These are phyloP conservation scores for Carex kokanica DNA, from an alignment of 176 grass and related monocot species.

Conservation along the genomic window DNA sequence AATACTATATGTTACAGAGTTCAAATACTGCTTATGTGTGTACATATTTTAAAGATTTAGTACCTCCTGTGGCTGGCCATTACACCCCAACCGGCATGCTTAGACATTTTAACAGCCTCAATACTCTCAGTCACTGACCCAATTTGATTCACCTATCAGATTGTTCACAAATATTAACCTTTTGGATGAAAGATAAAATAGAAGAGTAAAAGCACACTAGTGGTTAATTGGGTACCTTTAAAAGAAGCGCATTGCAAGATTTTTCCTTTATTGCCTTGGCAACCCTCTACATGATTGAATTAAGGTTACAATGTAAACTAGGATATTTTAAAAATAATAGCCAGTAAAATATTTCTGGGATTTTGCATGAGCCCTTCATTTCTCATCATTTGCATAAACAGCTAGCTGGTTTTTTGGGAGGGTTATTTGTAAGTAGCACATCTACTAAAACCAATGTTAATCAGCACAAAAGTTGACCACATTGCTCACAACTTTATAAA, in stretches of 20 bases:
- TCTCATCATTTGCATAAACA: neutral
- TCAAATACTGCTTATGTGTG: neutral
- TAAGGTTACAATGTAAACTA: neutral
- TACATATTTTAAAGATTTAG: neutral
- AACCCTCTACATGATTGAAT: conserved; percentile 54
- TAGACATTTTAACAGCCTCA: conserved; percentile 93
- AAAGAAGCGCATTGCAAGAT: conserved; percentile 88
- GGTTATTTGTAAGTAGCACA: neutral
- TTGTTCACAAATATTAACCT: neutral
- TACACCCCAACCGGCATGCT: conserved; percentile 76
- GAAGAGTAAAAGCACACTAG: neutral
- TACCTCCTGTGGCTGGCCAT: conserved; percentile 95
- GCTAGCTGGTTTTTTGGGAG: neutral
- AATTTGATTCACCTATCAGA: conserved; percentile 89
- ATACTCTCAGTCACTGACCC: conserved; percentile 91
- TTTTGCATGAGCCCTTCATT: neutral
- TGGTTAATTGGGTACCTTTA: conserved; percentile 50
- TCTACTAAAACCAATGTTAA: neutral
- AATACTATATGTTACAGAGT: neutral
- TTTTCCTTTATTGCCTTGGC: conserved; percentile 87
- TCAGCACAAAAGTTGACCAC: neutral
- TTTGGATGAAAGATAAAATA: neutral
- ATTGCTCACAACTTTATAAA: neutral
- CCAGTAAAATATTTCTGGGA: neutral
- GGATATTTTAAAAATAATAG: neutral